These are phyloP conservation scores for Calocera viscosa DNA, from an alignment of 768 basidiomycete species.

Conservation along the genomic window DNA sequence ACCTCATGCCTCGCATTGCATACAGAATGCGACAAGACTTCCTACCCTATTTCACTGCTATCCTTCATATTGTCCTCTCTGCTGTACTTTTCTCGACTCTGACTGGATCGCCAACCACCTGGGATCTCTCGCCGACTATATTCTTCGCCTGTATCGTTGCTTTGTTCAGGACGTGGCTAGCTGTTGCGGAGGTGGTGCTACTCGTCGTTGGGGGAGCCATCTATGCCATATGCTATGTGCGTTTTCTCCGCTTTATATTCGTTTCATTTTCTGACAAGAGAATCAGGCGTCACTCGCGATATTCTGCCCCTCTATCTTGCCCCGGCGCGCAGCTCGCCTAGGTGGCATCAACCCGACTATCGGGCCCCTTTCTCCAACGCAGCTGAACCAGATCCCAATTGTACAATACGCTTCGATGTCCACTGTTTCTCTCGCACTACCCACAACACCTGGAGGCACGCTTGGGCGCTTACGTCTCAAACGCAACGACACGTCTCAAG, in stretches of 20 bases:
- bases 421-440: background rate
- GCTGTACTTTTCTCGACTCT: background rate
- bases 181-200: background rate
- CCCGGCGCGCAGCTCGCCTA: background rate
- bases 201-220: background rate
- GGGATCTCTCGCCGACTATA: background rate
- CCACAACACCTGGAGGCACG: background rate
- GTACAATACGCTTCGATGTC: slow-evolving; percentile 5
- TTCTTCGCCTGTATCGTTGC: background rate
- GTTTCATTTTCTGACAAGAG: background rate
- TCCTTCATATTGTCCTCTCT: background rate
- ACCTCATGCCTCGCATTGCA: background rate
- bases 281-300: background rate
- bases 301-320: background rate
- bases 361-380: background rate
- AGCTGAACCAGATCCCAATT: background rate
- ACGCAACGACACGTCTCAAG: background rate
- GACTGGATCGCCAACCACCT: background rate
- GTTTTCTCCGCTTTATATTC: background rate
- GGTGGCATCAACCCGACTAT: slow-evolving; percentile 4
- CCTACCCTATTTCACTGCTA: slow-evolving; percentile 1
- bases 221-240: slow-evolving; percentile 7
- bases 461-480: background rate
- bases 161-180: slow-evolving; percentile 3
- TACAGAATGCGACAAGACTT: background rate